A percentile compares a stretch with the other conserved stretches of the same genome.
These are phyloP conservation scores for Batrachochytrium dendrobatidis DNA, from an alignment of 371 early-diverging fungal genomes.

Conservation along the genomic window DNA sequence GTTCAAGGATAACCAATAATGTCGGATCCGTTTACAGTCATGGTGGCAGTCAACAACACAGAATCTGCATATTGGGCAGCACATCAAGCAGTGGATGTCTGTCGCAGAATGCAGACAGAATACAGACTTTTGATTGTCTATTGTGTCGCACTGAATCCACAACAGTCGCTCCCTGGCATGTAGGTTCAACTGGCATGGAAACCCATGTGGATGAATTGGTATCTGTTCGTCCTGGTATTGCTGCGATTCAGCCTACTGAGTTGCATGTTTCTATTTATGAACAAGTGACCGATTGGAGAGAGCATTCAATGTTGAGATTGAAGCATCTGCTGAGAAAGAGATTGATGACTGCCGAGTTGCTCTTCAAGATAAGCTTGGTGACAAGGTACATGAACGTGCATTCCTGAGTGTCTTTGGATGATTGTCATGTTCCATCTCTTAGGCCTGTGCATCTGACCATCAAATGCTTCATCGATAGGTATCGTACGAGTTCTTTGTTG, in stretches of 20 bases:
- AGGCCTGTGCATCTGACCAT: not conserved
- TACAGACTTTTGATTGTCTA: conserved; percentile 12
- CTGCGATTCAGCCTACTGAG: no score
- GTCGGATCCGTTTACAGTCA: conserved; percentile 7
- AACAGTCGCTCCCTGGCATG: conserved; percentile 17
- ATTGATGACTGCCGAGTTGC: conserved; percentile 12
- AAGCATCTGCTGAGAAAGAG: conserved; percentile 12
- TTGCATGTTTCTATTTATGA: not conserved
- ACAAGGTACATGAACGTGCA: not conserved
- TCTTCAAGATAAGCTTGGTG: not conserved
- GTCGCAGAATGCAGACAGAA: not conserved
- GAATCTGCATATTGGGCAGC: conserved; percentile 10
- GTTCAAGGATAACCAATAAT: no score
- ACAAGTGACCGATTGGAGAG: conserved; percentile 19
- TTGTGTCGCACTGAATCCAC: conserved; percentile 17
- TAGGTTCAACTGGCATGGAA: not conserved
- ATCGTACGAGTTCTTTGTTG: conserved; percentile 15
- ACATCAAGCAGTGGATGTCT: conserved; percentile 8
- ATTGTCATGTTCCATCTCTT: not conserved
- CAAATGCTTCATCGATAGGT: conserved; percentile 1
- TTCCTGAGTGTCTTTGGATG: not conserved
- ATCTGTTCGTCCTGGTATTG: not conserved
- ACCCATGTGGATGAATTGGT: not conserved
- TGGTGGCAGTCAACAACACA: conserved; percentile 21
- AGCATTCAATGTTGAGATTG: conserved; percentile 22